Base-by-base conservation (phyloP, 2,329 filamentous ascomycete species). In the Alternaria gansuensis region DNA sequence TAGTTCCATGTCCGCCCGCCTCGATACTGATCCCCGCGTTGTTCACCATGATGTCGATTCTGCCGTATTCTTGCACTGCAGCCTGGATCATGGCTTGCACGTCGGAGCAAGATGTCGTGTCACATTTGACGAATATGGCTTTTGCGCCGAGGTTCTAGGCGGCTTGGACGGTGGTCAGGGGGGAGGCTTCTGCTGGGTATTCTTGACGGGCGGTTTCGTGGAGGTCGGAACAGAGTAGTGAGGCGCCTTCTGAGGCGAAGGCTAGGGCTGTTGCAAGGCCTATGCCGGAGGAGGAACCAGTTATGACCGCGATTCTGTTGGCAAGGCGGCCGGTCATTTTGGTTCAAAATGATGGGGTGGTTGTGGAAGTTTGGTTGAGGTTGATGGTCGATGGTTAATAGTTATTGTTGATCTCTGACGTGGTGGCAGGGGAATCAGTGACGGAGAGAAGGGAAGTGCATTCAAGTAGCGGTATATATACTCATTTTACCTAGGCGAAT, bases 1-100 rank as follows among this genome's bases (percentile, higher is more conserved):
- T 63, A 0, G 75, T 72, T 4, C 59, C 60, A 28, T 64, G 60
- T 8, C 49, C 26, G 1, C 54, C 69, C 5, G 72, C 69, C 58
- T 81, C 82, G 4, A 79, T 43, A 0, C 73, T 77, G 1, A 86
- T 79, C 0, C 85, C 85, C 0, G 85, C 77, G 40, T 79, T 79
- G 50, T 79, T 79, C 5, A 78, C 68, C 70, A 79, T 75, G 31
- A 74, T 79, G 59, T 87, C 85, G 14, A 87, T 71, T 5, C 84
- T 74, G 0, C 83, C 83, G 67, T 83, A 86, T 31, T 72, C 61
- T 8, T 72, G 53, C 0, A 80, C 80, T 0, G 78, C 75, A 33
- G 75, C 67, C 1, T 73, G 67, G 3, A 87, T 68, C 3, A 78
- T 76, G 0, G 65, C 57, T 13, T 80, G 77, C 1, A 86, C 80